phyloP scores from a whole-genome alignment of 257 asterid genomes.

The Craterostigma plantagineum region DNA sequence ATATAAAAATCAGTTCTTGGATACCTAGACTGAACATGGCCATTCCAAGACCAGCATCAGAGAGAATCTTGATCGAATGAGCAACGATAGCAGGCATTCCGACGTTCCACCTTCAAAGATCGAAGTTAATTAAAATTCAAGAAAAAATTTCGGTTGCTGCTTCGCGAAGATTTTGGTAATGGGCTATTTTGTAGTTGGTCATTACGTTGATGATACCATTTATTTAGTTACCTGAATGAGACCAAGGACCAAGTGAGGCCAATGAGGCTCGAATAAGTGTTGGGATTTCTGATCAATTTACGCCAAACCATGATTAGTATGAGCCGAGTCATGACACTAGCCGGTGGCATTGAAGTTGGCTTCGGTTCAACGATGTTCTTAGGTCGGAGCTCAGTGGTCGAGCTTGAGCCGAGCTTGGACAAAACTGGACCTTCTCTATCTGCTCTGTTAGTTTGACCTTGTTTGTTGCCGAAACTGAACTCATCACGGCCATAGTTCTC shows the following conservation, averaged over 20 bases:
- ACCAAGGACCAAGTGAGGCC: slow-evolving; percentile 59
- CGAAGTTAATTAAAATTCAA: no score
- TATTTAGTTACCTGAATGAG: slow-evolving; percentile 22
- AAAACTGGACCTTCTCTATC: slow-evolving; percentile 41
- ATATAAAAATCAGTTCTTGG: no score
- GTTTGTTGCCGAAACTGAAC: slow-evolving; percentile 31
- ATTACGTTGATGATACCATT: no score
- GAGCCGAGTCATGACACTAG: slow-evolving; percentile 59
- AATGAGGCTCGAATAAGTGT: slow-evolving; percentile 50
- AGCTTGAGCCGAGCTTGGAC: slow-evolving; percentile 78
- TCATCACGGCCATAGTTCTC: slow-evolving; percentile 68
- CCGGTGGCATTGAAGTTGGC: slow-evolving; percentile 44
- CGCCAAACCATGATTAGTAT: slow-evolving; percentile 72
- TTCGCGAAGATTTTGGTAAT: no score
- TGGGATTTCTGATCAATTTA: slow-evolving; percentile 47
- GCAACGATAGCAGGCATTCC: slow-evolving; percentile 51
- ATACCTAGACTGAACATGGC: slow-evolving; percentile 72
- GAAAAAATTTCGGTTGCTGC: no score
- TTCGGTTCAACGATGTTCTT: slow-evolving; percentile 25
- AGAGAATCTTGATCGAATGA: slow-evolving; percentile 37
- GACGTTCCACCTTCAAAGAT: slow-evolving; percentile 41
- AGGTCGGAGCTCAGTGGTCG: slow-evolving; percentile 75
- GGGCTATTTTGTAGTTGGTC: no score
- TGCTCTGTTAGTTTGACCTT: slow-evolving; percentile 13
- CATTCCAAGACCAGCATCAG: slow-evolving; percentile 79